phyloP scores from a whole-genome alignment of 495 filamentous ascomycete genomes.

The Penicillium argentinense region DNA sequence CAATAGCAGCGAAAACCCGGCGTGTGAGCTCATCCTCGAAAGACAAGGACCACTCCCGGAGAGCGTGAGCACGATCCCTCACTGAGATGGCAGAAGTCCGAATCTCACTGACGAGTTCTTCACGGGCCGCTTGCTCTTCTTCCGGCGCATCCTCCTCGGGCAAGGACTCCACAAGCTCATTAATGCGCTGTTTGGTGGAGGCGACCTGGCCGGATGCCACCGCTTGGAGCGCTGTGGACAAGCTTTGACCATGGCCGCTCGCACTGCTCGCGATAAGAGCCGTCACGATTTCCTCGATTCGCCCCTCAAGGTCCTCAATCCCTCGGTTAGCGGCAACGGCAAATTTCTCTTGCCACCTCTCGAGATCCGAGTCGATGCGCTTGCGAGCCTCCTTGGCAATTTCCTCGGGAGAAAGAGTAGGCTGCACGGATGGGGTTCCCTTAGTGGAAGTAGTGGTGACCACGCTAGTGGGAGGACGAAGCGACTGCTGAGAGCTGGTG shows the following conservation, averaged over 20 bases:
- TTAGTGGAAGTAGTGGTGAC: slow-evolving; percentile 24
- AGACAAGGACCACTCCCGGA: slow-evolving; percentile 74
- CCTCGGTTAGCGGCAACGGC: slow-evolving; percentile 78
- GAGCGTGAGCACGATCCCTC: slow-evolving; percentile 75
- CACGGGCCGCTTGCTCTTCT: slow-evolving; percentile 56
- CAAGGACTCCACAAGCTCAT: slow-evolving; percentile 55
- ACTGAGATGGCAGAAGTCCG: slow-evolving; percentile 73
- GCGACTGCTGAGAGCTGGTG: slow-evolving; percentile 18
- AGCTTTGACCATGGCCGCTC: slow-evolving; percentile 63
- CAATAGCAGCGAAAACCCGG: slow-evolving; percentile 70
- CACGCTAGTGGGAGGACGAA: slow-evolving; percentile 17
- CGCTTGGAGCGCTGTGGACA: slow-evolving; percentile 67
- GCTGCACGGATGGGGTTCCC: slow-evolving; percentile 20
- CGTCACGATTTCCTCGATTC: slow-evolving; percentile 76
- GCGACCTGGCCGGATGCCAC: slow-evolving; percentile 60
- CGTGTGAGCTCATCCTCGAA: slow-evolving; percentile 69
- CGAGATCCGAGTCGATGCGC: slow-evolving; percentile 74
- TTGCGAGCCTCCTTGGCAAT: slow-evolving; percentile 57
- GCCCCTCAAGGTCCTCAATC: slow-evolving; percentile 63
- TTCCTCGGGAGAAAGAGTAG: slow-evolving; percentile 39
- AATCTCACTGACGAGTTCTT: slow-evolving; percentile 63
- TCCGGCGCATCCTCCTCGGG: slow-evolving; percentile 53
- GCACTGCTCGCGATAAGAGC: slow-evolving; percentile 66
- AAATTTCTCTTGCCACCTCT: slow-evolving; percentile 83
- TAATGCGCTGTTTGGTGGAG: slow-evolving; percentile 66